phyloP scores from a whole-genome alignment of 2,329 filamentous ascomycete species.

The Fusarium xylarioides region DNA sequence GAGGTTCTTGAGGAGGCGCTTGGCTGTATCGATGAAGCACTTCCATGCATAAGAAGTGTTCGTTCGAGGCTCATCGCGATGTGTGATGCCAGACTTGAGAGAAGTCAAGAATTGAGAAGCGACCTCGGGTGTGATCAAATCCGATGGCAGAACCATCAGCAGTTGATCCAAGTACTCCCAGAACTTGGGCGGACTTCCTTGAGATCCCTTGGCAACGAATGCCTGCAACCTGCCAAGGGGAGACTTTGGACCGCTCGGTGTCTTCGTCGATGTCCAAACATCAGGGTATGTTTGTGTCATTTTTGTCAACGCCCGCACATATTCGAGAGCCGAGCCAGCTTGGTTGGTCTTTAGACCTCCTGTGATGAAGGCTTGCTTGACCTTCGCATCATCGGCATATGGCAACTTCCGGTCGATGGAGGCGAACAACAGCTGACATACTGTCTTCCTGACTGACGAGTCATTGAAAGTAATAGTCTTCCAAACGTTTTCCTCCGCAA shows the following conservation, averaged over 20 bases:
- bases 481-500: slow-evolving; percentile 75
- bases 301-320: slow-evolving; percentile 70
- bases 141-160: slow-evolving; percentile 65
- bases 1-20: slow-evolving; percentile 60
- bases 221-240: slow-evolving; percentile 67
- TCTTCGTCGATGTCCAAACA: slow-evolving; percentile 72
- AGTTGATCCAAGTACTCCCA: slow-evolving; percentile 77
- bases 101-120: slow-evolving; percentile 71
- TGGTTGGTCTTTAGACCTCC: slow-evolving; percentile 80
- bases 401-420: slow-evolving; percentile 61
- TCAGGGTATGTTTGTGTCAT: slow-evolving; percentile 73
- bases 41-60: slow-evolving; percentile 77
- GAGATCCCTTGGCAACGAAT: slow-evolving; percentile 85
- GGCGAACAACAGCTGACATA: slow-evolving; percentile 60
- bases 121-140: slow-evolving; percentile 56
- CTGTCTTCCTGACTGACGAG: slow-evolving; percentile 58
- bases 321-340: slow-evolving; percentile 76
- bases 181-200: slow-evolving; percentile 75
- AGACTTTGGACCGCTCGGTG: slow-evolving; percentile 59
- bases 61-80: slow-evolving; percentile 76
- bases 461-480: slow-evolving; percentile 72
- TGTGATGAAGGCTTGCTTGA: slow-evolving; percentile 70
- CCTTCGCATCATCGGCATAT: slow-evolving; percentile 58
- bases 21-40: slow-evolving; percentile 73
- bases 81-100: slow-evolving; percentile 75